A percentile compares a stretch with the other conserved stretches of the same genome.
Conservation (phyloP, 257 asterid genomes). For the Solanum habrochaites region DNA sequence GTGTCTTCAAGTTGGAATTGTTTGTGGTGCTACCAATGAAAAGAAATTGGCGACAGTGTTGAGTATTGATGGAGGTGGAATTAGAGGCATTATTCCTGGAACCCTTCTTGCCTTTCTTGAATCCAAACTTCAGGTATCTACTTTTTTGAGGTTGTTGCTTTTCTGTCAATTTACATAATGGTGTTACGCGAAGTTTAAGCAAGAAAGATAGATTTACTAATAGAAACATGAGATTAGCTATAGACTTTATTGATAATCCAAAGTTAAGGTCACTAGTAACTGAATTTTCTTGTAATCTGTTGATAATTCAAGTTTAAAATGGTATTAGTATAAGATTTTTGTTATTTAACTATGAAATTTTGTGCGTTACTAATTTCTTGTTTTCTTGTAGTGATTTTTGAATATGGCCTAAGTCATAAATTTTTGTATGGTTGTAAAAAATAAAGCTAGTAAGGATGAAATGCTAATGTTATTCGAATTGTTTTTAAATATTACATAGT, state of each 20-base stretch:
- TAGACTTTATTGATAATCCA: background rate
- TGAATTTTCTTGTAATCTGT: too few species aligned
- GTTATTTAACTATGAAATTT: background rate
- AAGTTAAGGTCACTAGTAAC: background rate
- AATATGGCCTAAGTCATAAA: background rate
- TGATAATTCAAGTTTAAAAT: too few species aligned
- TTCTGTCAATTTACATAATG: background rate
- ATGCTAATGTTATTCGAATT: background rate
- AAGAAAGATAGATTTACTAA: background rate
- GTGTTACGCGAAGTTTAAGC: background rate
- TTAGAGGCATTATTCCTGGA: slow-evolving; percentile 51
- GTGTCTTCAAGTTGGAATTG: background rate
- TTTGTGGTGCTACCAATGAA: slow-evolving; percentile 25
- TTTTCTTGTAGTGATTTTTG: background rate
- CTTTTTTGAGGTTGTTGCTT: background rate
- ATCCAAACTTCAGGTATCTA: slow-evolving; percentile 44
- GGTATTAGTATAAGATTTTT: background rate
- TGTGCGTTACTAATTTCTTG: background rate
- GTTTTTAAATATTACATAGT: background rate
- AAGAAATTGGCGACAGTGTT: slow-evolving; percentile 28
- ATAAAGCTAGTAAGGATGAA: background rate
- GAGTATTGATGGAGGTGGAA: slow-evolving; percentile 63
- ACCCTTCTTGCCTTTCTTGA: slow-evolving; percentile 42
- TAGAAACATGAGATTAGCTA: background rate
- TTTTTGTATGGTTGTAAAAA: background rate